phyloP scores from a whole-genome alignment of 345 rosid species.

The Eucalyptus victrix region DNA sequence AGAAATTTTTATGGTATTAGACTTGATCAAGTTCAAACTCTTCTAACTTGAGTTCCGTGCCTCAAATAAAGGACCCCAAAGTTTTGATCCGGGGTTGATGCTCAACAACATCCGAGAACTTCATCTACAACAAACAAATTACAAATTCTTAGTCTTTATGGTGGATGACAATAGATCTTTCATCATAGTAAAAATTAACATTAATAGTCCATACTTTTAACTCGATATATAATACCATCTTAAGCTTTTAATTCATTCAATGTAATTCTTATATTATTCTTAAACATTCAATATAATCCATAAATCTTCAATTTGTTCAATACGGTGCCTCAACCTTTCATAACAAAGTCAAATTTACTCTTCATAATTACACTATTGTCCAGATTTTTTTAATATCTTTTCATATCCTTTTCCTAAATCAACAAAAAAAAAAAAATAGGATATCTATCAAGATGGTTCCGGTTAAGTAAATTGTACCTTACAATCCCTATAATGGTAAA shows the following conservation, averaged over 20 bases:
- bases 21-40: too few relatives aligned
- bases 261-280: not conserved
- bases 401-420: not conserved
- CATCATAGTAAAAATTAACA: not conserved
- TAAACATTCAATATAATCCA: not conserved
- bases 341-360: not conserved
- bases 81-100: not conserved
- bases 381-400: too few relatives aligned
- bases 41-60: not conserved
- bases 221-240: not conserved
- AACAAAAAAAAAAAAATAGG: too few relatives aligned
- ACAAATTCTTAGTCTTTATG: not conserved
- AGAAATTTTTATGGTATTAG: not conserved
- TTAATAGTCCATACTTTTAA: too few relatives aligned
- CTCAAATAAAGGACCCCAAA: not conserved
- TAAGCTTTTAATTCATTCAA: not conserved
- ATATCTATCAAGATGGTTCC: not conserved
- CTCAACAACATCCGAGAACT: not conserved
- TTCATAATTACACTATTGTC: not conserved
- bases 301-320: not conserved
- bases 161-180: not conserved
- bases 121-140: not conserved
- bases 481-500: not conserved
- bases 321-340: not conserved
- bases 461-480: not conserved